Evolutionary conservation across 208 protist genomes (phyloP).

Genomic region (Wallacemonas collosoma): DNA sequence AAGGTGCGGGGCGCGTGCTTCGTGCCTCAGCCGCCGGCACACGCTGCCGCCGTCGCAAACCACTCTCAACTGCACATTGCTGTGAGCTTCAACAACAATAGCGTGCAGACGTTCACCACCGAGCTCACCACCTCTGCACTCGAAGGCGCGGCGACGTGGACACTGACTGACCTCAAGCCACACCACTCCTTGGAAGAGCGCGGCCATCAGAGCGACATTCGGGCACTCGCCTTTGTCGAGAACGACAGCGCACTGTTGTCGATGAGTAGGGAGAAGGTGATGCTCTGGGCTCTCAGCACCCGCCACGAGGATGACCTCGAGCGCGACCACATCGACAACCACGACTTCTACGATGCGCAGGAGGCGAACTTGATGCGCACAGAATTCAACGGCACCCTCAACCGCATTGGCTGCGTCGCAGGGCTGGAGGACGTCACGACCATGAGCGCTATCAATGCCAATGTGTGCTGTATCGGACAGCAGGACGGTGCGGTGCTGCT

Average conservation of each 20-base stretch:
- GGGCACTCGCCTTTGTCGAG: conserved; percentile 73
- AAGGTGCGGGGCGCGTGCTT: conserved; percentile 86
- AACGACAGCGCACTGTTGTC: conserved; percentile 80
- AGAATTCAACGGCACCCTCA: conserved; percentile 60
- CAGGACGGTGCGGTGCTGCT: conserved; percentile 73
- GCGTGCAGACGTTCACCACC: conserved; percentile 72
- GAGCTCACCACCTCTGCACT: conserved; percentile 56
- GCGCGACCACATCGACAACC: conserved; percentile 37
- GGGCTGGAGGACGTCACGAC: conserved; percentile 40
- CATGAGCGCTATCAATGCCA: conserved; percentile 65
- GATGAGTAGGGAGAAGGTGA: conserved; percentile 78
- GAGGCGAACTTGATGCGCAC: conserved; percentile 67
- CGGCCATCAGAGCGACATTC: conserved; percentile 81
- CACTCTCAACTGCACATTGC: conserved; percentile 65
- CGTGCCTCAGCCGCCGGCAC: conserved; percentile 36
- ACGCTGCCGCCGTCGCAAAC: conserved; percentile 9
- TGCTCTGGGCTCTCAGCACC: conserved; percentile 72
- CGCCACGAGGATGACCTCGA: conserved; percentile 44
- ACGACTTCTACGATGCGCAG: conserved; percentile 77
- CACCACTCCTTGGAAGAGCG: conserved; percentile 57
- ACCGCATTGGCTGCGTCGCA: conserved; percentile 48
- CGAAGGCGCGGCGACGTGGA: conserved; percentile 57
- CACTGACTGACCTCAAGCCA: conserved; percentile 67
- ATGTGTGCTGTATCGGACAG: conserved; percentile 75
- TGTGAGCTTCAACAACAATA: conserved; percentile 87